Percentiles rank a stretch among this genome's conserved stretches.
Evolutionary conservation across 73 alveolate genomes (phyloP).

Genomic region (Uronychia setigera): DNA sequence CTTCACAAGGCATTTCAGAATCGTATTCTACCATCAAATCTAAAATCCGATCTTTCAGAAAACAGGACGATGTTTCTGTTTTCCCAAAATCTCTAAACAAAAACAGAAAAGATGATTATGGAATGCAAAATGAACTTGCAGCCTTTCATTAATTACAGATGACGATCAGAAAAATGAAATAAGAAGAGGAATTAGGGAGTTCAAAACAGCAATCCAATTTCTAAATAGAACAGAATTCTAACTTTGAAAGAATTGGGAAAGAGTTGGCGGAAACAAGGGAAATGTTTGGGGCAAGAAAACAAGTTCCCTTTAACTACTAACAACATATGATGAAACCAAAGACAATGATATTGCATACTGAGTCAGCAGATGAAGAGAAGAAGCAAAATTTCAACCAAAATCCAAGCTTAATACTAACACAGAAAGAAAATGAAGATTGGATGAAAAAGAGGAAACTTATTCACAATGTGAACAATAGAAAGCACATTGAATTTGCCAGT

Average conservation of each 20-base stretch:
- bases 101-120: background rate
- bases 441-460: background rate
- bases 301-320: background rate
- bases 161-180: background rate
- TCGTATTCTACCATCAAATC: background rate
- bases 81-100: background rate
- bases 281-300: background rate
- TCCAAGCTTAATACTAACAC: background rate
- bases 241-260: background rate
- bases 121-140: background rate
- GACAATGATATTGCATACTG: background rate
- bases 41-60: background rate
- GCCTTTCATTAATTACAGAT: background rate
- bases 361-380: background rate
- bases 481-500: slow-evolving; percentile 63
- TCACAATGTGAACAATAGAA: slow-evolving; percentile 11
- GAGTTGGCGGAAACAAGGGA: background rate
- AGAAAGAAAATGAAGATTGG: background rate
- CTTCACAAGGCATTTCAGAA: background rate
- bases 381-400: background rate
- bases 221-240: background rate
- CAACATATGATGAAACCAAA: background rate
- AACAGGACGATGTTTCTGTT: background rate
- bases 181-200: background rate
- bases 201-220: background rate